Percentiles rank a stretch among this genome's conserved stretches.
Conservation (phyloP, 2,329 filamentous ascomycete genomes). For the Penicillium sp. region DNA sequence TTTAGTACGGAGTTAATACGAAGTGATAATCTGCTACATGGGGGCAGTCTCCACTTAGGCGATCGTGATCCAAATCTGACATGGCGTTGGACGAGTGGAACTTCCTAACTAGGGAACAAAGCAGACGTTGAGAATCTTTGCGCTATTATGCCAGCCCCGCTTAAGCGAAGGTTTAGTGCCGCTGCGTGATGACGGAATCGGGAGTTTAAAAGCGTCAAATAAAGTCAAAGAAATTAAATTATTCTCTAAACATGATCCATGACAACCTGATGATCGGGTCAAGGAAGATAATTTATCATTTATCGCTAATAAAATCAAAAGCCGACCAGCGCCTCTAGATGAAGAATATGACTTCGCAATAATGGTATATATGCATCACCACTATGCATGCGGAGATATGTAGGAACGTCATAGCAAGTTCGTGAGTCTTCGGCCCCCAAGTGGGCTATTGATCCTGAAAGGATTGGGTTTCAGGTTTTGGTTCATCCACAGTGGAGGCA, state of each 20-base stretch:
- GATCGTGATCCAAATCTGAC: not conserved
- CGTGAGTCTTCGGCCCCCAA: not conserved
- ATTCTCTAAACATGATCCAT: not conserved
- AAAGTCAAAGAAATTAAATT: not conserved
- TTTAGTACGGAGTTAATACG: not conserved
- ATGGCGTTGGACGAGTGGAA: not conserved
- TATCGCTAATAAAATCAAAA: slow-evolving; percentile 6
- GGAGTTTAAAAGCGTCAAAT: not conserved
- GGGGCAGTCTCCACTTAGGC: not conserved
- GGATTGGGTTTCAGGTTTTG: slow-evolving; percentile 1
- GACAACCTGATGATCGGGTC: not conserved
- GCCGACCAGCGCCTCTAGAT: slow-evolving; percentile 19
- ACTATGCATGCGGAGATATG: slow-evolving; percentile 11
- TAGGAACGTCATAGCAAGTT: not conserved
- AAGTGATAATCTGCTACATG: not conserved
- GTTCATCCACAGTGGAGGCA: slow-evolving; percentile 2
- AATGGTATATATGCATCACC: slow-evolving; percentile 17
- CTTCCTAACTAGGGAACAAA: not conserved
- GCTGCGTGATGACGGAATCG: not conserved
- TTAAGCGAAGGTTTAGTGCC: not conserved
- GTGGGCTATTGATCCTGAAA: slow-evolving; percentile 1
- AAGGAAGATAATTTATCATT: not conserved
- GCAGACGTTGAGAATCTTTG: not conserved
- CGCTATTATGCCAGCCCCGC: not conserved
- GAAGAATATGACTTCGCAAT: slow-evolving; percentile 18